Evolutionary conservation across 2,329 filamentous ascomycete species (phyloP).

Genomic region (Cercospora sesami): DNA sequence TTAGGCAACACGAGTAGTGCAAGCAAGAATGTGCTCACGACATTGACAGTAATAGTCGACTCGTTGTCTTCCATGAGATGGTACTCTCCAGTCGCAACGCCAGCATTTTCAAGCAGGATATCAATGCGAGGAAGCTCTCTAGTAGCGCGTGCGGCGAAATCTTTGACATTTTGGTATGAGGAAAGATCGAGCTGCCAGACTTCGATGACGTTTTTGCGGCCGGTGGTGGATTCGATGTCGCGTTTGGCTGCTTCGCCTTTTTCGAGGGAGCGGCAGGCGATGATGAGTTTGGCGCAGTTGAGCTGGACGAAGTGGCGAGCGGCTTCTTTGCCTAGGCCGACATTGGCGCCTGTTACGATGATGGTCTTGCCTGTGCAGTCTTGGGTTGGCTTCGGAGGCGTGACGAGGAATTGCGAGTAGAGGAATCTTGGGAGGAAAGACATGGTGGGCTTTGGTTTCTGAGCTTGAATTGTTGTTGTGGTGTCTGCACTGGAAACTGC

Average conservation of each 20-base stretch:
- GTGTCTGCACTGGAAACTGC: neutral
- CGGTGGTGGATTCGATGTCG: conserved; percentile 42
- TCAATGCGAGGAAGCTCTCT: conserved; percentile 39
- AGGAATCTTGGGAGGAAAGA: conserved; percentile 38
- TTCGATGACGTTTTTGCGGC: conserved; percentile 40
- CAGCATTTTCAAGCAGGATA: conserved; percentile 43
- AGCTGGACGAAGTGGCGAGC: conserved; percentile 46
- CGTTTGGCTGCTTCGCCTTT: conserved; percentile 49
- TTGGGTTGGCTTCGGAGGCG: conserved; percentile 37
- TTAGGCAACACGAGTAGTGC: conserved; percentile 54
- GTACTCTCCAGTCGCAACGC: conserved; percentile 43
- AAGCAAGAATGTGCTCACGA: conserved; percentile 55
- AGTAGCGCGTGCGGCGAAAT: conserved; percentile 37
- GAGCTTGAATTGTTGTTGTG: neutral
- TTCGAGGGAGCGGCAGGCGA: conserved; percentile 46
- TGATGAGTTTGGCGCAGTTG: conserved; percentile 46
- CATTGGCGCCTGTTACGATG: conserved; percentile 53
- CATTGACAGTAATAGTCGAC: conserved; percentile 54
- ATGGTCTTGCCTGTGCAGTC: conserved; percentile 38
- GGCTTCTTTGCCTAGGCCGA: conserved; percentile 51
- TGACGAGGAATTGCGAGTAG: conserved; percentile 45
- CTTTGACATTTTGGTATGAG: conserved; percentile 42
- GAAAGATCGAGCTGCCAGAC: conserved; percentile 51
- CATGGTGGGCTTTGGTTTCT: conserved; percentile 11
- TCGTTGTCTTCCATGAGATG: conserved; percentile 49